A percentile compares a stretch with the other conserved stretches of the same genome.
These are phyloP conservation scores for Suillus subalutaceus DNA, from an alignment of 768 basidiomycete species.

Conservation along the genomic window DNA sequence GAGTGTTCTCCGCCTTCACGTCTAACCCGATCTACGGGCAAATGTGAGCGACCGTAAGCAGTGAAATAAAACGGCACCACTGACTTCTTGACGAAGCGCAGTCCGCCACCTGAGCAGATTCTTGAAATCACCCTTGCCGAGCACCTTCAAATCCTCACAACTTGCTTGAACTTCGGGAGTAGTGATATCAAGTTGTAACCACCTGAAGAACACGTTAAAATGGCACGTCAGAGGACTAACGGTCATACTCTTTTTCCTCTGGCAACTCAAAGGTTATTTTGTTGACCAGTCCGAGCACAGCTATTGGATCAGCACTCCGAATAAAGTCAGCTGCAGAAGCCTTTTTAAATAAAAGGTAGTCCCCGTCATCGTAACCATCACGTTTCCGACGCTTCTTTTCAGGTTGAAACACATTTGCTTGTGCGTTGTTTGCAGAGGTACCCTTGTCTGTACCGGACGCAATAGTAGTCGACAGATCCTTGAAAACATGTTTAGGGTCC, in stretches of 20 bases:
- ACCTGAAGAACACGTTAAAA: slow-evolving; percentile 45
- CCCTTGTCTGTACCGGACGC: slow-evolving; percentile 51
- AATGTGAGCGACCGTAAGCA: slow-evolving; percentile 11
- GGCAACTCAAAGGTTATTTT: slow-evolving; percentile 76
- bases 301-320: slow-evolving; percentile 68
- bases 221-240: slow-evolving; percentile 3
- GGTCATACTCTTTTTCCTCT: slow-evolving; percentile 78
- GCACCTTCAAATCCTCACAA: slow-evolving; percentile 90
- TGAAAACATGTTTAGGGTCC: slow-evolving; percentile 97
- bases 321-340: slow-evolving; percentile 74
- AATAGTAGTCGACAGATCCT: slow-evolving; percentile 67
- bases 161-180: slow-evolving; percentile 81
- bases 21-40: slow-evolving; percentile 76
- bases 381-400: slow-evolving; percentile 94
- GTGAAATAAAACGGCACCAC: slow-evolving; percentile 6
- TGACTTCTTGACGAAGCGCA: slow-evolving; percentile 84
- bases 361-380: slow-evolving; percentile 94
- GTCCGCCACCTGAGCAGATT: slow-evolving; percentile 87
- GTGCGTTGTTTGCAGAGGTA: slow-evolving; percentile 63
- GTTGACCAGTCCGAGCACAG: slow-evolving; percentile 76
- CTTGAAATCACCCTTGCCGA: slow-evolving; percentile 99
- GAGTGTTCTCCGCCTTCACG: slow-evolving; percentile 68
- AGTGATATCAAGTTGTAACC: slow-evolving; percentile 73
- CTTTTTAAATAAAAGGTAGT: slow-evolving; percentile 86
- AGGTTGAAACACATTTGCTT: slow-evolving; percentile 94